Base-by-base conservation (phyloP, 495 filamentous ascomycete species). In the Hyaloscypha finlandica region DNA sequence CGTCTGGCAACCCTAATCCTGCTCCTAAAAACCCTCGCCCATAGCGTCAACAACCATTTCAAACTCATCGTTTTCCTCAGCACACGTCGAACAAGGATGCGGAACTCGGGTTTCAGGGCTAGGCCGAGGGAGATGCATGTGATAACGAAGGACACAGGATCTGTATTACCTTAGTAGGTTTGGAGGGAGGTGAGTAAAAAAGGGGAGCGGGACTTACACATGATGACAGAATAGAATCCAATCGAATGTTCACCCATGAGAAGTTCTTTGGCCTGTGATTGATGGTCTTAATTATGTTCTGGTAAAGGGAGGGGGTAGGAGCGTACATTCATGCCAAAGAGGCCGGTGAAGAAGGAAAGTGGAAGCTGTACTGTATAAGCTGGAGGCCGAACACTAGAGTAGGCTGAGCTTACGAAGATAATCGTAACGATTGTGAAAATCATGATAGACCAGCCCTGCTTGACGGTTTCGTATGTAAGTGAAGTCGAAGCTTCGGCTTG, bases 281-380 rank as follows among this genome's bases (percentile, higher is more conserved):
- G 8, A 8, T 30, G 53, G 1, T 53, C 22, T 56, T 56, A 29
- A 8, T 16, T 6, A 11, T 29, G 3, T 16, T 9, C 11, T 12
- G 8, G 8, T 14, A 6, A n/a, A 31, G 6, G 29, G 6, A 29
- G 19, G 9, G 8, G 53, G 8, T 56, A 19, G 22, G 8, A 12
- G 19, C 53, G 6, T 56, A 56, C 53, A 56, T 56, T 56, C 53
- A 56, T 56, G 16, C 53, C 53, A 4, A 56, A 56, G 6, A 56
- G 16, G 20, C 53, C 29, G 3, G 53, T 56, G 29, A 56, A 56
- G 53, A 56, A 56, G 9, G 53, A 56, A 16, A 56, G 53, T 3
- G 53, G 53, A 56, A 56, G 53, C 53, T 56, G 53, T 56, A 12
- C 3, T 29, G 53, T 31, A 25, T 11, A 3, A 11, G 3, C 3